Evolutionary conservation across 2,329 filamentous ascomycete species (phyloP).

Genomic region (Penicillium sp.): DNA sequence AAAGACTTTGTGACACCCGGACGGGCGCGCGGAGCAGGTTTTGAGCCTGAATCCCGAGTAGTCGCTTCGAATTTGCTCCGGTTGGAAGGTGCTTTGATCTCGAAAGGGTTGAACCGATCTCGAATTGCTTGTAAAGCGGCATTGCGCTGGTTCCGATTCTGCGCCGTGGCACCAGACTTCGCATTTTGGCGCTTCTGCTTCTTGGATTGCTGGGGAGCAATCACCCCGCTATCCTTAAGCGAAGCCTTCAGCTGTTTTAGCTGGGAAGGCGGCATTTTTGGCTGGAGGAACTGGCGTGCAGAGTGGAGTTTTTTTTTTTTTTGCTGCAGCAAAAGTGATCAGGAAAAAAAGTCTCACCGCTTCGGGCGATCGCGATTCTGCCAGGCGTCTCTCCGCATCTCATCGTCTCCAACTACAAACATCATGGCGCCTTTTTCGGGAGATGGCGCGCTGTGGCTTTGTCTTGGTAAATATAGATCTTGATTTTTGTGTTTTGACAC

Average conservation of each 20-base stretch:
- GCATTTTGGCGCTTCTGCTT: conserved; percentile 80
- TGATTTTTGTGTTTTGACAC: accelerated
- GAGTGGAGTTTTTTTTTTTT: conserved; percentile 32
- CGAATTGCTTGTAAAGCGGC: conserved; percentile 81
- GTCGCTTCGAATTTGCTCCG: conserved; percentile 84
- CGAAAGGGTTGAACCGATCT: conserved; percentile 97
- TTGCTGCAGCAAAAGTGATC: conserved; percentile 16
- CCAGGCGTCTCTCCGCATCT: conserved; percentile 25
- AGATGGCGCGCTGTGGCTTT: conserved; percentile 41
- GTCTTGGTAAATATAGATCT: conserved; percentile 31
- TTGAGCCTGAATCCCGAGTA: conserved; percentile 55
- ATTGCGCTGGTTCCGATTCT: conserved; percentile 73
- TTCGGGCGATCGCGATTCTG: conserved; percentile 29
- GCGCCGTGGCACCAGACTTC: conserved; percentile 64
- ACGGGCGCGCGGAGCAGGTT: conserved; percentile 61
- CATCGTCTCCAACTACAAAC: conserved; percentile 6
- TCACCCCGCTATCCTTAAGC: conserved; percentile 81
- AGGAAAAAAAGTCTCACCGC: conserved; percentile 37
- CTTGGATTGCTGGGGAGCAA: conserved; percentile 89
- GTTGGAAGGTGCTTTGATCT: conserved; percentile 76
- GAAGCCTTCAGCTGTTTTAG: conserved; percentile 93
- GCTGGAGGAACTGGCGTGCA: conserved; percentile 12
- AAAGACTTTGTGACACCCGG: conserved; percentile 82
- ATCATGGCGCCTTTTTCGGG: conserved; percentile 36
- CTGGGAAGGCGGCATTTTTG: conserved; percentile 86